Evolutionary conservation across 192 early-diverging fungal species (phyloP), one percentile per base, ranked within the genome.

Genomic region (Pilobolus umbonatus): DNA sequence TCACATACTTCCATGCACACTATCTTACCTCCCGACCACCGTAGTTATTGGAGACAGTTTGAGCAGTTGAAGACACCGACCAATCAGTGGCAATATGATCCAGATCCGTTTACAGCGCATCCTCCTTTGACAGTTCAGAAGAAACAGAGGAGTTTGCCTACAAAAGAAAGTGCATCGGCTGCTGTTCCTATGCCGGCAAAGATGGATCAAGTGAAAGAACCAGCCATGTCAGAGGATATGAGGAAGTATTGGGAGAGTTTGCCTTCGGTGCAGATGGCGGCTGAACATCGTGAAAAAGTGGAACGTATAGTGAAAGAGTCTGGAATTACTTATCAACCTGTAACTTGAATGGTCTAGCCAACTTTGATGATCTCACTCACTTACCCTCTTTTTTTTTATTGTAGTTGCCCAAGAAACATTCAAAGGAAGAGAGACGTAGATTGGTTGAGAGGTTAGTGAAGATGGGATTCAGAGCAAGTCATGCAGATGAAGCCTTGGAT

Each of bases 81-180:
- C 5, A 68, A 69, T 10, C 52, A 62, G 17, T 82, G 83, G 75
- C 71, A 80, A 21, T 96, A 89, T 68, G 65, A 80, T 0, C 69
- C 73, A 11, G 94, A 96, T 72, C 94, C 94, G 21, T 96, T 94
- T 69, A 76, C 72, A 5, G 80, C 80, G 19, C 69, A 84, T 11
- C 63, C 77, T 1, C 74, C 73, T 1, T 61, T 54, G 9, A 22
- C 36, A 32, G 32, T 30, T 12, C 50, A 75, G 71, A 57, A 47
- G 48, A 82, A 34, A 47, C 65, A 42, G 34, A 26, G 52, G 8
- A 30, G 35, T 50, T 17, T 62, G 4, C 52, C 59, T 30, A 34
- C 56, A 11, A 69, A 69, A 21, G 67, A 69, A 19, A 55, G 54
- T 39, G 51, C 56, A 0, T 44, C 42, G 34, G 28, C 56, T 10